Percentiles rank a stretch among this genome's conserved stretches.
These are phyloP conservation scores for Ophiocordyceps camponoti-saundersi DNA, from an alignment of 2,329 filamentous ascomycete genomes.

Conservation along the genomic window DNA sequence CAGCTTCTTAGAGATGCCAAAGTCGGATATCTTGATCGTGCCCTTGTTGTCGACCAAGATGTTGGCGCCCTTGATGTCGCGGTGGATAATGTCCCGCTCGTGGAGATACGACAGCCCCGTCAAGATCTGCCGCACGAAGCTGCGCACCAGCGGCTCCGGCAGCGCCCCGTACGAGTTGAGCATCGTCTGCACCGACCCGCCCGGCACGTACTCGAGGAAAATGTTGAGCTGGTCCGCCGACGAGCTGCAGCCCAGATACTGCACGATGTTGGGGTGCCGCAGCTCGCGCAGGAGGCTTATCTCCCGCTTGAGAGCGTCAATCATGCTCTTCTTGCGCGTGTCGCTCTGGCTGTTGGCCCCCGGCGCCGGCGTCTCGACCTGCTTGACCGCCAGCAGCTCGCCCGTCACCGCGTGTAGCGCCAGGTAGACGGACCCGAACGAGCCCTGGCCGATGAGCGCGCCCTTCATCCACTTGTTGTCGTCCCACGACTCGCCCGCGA, in stretches of 20 bases:
- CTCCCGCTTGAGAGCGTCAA: constrained; percentile 90
- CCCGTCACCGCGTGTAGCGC: constrained; percentile 91
- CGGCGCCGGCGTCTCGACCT: constrained; percentile 76
- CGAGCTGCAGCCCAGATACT: constrained; percentile 89
- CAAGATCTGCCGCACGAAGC: constrained; percentile 92
- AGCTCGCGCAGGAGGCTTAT: constrained; percentile 87
- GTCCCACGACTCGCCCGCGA: constrained; percentile 85
- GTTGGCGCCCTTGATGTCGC: constrained; percentile 98
- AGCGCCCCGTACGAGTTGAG: constrained; percentile 95
- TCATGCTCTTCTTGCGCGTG: constrained; percentile 92
- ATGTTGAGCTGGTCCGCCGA: constrained; percentile 90
- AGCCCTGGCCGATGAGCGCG: constrained; percentile 88
- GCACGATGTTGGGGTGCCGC: constrained; percentile 92
- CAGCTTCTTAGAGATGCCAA: constrained; percentile 95
- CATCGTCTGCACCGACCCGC: constrained; percentile 95
- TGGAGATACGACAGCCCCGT: constrained; percentile 87
- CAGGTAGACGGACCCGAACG: constrained; percentile 89
- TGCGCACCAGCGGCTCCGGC: constrained; percentile 81
- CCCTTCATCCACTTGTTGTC: constrained; percentile 99
- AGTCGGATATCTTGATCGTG: constrained; percentile 97
- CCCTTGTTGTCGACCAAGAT: constrained; percentile 98
- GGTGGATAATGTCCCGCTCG: constrained; percentile 88
- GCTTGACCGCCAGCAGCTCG: constrained; percentile 95
- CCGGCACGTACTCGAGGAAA: constrained; percentile 98
- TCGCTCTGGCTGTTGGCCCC: constrained; percentile 69